phyloP scores from a whole-genome alignment of 257 asterid species.

The Solanum clarkiae region DNA sequence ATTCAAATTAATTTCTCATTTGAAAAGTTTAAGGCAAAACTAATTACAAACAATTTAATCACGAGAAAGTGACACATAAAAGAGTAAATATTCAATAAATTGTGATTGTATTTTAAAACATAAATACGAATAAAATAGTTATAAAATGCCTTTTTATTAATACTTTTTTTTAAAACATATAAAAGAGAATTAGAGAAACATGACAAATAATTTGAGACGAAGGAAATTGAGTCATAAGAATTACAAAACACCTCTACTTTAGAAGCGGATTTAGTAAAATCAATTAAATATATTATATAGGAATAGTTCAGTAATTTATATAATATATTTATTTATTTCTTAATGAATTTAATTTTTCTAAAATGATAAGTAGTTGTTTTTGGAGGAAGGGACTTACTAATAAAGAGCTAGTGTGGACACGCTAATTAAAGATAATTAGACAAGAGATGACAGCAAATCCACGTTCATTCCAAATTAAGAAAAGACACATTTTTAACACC shows the following conservation, averaged over 20 bases:
- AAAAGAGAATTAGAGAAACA: background rate
- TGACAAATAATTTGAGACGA: background rate
- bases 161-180: background rate
- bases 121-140: background rate
- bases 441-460: constrained; percentile 4
- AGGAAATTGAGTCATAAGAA: background rate
- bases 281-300: background rate
- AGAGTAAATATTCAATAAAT: background rate
- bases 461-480: background rate
- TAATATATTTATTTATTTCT: background rate
- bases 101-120: background rate
- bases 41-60: background rate
- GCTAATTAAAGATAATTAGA: background rate
- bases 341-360: background rate
- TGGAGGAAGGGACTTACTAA: background rate
- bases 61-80: background rate
- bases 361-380: background rate
- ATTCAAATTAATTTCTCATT: background rate
- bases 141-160: background rate
- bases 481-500: background rate
- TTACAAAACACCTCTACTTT: background rate
- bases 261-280: background rate
- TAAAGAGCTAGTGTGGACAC: background rate
- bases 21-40: background rate
- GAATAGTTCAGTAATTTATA: background rate